Evolutionary conservation across 2,329 filamentous ascomycete genomes (phyloP), one percentile per base, ranked within the genome.

Genomic region (Akanthomyces lecanii): DNA sequence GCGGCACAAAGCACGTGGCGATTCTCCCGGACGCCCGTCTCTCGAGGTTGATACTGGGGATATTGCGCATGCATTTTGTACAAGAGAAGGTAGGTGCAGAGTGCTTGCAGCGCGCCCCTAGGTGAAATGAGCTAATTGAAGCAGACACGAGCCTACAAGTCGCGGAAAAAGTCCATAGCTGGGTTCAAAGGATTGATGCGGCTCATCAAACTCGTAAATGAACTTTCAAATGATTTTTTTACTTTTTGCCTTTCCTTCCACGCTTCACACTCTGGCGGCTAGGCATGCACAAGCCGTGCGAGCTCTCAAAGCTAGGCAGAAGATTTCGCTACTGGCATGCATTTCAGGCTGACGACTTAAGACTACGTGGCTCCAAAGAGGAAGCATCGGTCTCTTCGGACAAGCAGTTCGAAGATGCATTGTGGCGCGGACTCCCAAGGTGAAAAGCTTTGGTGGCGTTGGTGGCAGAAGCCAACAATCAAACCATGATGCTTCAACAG

Each of bases 61-160:
- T 11, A 72, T 88, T 11, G 82, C 82, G 8, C 86, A 89, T 73
- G 84, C 82, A 0, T 89, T 89, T 72, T 88, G 85, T 69, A 75
- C 73, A 0, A 74, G 66, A 16, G 72, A 77, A 63, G 69, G 76
- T 76, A 66, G 73, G 74, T 72, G 25, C 21, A 45, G 5, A 6
- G 3, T 18, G 2, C 8, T 11, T 12, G 33, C 8, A 5, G 12
- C 28, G 12, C 28, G 14, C 16, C 3, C 2, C 4, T 5, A 4
- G 5, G 4, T 21, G 0, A 48, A 28, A 36, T 51, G 23, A 38
- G 44, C 61, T 66, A 44, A 64, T 48, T 18, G 18, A 33, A 16
- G 38, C 59, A 71, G 70, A 69, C 21, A 69, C 69, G 38, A 74
- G 70, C 47, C 71, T 68, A 63, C 61, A 65, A 16, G 65, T 75